Conservation (phyloP, 2,329 filamentous ascomycete genomes). For the Arthrobotrys conoides region DNA sequence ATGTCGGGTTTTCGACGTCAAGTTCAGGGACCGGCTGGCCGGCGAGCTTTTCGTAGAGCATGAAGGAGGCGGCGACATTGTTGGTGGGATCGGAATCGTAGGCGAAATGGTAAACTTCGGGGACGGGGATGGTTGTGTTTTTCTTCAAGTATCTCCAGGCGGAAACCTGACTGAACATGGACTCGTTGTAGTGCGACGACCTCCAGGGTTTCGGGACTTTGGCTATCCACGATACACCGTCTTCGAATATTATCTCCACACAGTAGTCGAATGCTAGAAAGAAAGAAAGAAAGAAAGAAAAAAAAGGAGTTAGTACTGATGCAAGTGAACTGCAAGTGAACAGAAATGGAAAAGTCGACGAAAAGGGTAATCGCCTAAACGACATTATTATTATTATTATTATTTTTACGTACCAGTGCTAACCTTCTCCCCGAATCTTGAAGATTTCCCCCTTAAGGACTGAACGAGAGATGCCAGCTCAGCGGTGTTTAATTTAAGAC, state of each 20-base stretch:
- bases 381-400: too few species aligned
- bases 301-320: too few species aligned
- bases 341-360: constrained; percentile 9
- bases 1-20: constrained; percentile 38
- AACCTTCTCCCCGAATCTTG: constrained; percentile 26
- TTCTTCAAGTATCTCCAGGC: constrained; percentile 56
- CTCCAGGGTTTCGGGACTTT: constrained; percentile 58
- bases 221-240: constrained; percentile 52
- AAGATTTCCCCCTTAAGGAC: constrained; percentile 40
- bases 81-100: constrained; percentile 48
- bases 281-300: too few species aligned
- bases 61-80: constrained; percentile 45
- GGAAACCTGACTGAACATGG: constrained; percentile 47
- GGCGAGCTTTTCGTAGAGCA: constrained; percentile 49
- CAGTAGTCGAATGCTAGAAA: constrained; percentile 48
- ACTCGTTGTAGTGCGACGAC: constrained; percentile 52
- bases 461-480: constrained; percentile 41
- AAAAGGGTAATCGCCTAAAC: constrained; percentile 6
- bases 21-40: constrained; percentile 50
- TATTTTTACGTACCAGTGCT: constrained; percentile 28
- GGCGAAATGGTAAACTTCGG: constrained; percentile 47
- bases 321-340: too few species aligned
- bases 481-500: constrained; percentile 48
- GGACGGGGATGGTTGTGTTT: constrained; percentile 53
- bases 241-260: constrained; percentile 53